Evolutionary conservation across 257 asterid species (phyloP).

Genomic region (Anisodus acutangulus): DNA sequence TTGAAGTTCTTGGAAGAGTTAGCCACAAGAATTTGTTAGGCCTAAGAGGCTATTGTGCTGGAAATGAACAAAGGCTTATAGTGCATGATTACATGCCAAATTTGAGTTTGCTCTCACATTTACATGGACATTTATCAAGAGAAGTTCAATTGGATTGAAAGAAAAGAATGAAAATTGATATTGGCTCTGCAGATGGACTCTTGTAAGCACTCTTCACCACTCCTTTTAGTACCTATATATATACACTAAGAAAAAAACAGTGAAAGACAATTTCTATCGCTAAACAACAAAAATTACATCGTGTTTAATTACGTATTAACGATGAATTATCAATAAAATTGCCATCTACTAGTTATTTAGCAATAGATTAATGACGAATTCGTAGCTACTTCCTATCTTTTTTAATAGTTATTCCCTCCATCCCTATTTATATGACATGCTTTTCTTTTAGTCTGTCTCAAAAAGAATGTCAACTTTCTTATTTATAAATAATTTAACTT

Average conservation of each 20-base stretch:
- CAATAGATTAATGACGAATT: not conserved
- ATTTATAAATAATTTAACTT: not conserved
- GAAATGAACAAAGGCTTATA: slow-evolving; percentile 72
- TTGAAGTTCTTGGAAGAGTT: slow-evolving; percentile 85
- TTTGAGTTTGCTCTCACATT: slow-evolving; percentile 78
- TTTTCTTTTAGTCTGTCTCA: not conserved
- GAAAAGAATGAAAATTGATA: slow-evolving; percentile 64
- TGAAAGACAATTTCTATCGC: not conserved
- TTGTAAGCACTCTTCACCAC: slow-evolving; percentile 49
- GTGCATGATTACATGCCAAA: slow-evolving; percentile 90
- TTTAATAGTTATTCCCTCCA: not conserved
- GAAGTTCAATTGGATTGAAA: slow-evolving; percentile 76
- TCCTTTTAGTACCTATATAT: not conserved
- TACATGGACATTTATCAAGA: slow-evolving; percentile 72
- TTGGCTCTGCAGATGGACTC: slow-evolving; percentile 79
- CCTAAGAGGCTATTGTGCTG: slow-evolving; percentile 77
- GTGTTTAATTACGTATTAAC: no score
- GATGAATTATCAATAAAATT: not conserved
- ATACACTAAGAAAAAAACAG: not conserved
- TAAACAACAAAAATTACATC: not conserved
- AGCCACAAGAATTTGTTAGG: slow-evolving; percentile 81
- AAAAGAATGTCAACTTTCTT: not conserved
- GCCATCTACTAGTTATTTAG: not conserved
- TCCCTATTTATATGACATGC: not conserved
- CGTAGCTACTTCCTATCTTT: not conserved